Base-by-base conservation (phyloP, 208 protist species). In the Porcisia deanei region DNA sequence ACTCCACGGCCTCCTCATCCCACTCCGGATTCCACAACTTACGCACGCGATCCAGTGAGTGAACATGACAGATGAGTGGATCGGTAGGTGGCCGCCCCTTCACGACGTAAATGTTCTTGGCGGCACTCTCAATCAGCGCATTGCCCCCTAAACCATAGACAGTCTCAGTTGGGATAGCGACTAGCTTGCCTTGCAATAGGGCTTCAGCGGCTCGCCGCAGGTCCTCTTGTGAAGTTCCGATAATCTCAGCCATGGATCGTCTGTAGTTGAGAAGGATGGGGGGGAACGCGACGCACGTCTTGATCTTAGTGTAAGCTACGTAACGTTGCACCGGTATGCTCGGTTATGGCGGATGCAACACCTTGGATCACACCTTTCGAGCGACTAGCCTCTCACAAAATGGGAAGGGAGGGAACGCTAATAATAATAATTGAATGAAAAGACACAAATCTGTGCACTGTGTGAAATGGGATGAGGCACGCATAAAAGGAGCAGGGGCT, bases 111-210 rank as follows among this genome's bases (percentile, higher is more conserved):
- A 99, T 98, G 18, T 88, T 80, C 39, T 76, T 73, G 7, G 96
- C 90, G 8, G 98, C 94, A 8, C 76, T 76, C 57, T 90, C 94
- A 71, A 92, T 80, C 18, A 98, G 79, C 3, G 98, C 98, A 77
- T 99, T 96, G 16, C 97, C 98, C 14, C 98, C 98, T 0, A 99
- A 84, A 14, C 99, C 99, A 81, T 99, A 99, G n/a, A 99, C 98
- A 8, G 99, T 99, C 83, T 99, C 99, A 1, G 99, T 99, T 7
- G 99, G 98, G 72, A 99, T 98, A 34, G 98, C 91, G 20, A 99
- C 98, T 1, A 99, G 84, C 41, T 87, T 82, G 22, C 91, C 92
- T 43, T 69, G 43, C 57, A 58, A 47, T 20, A 94, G 78, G 14
- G 88, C 85, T 45, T 83, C 83, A 8, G 87, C 91, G 14, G 91